phyloP scores from a whole-genome alignment of 305 asterid genomes.

The Rubia occidens region DNA sequence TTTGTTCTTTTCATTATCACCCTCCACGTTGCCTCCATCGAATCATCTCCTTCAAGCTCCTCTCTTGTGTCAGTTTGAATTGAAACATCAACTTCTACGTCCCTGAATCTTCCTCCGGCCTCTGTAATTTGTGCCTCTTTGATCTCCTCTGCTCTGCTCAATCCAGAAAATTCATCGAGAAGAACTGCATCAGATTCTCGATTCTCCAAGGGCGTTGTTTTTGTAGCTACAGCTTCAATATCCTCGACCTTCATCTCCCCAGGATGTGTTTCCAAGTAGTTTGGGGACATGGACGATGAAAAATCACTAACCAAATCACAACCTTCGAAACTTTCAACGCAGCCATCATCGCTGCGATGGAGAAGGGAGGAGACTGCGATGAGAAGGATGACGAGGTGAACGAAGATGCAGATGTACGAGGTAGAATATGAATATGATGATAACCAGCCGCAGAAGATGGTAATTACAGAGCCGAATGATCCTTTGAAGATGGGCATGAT shows the following conservation, averaged over 20 bases:
- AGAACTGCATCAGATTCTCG: background rate
- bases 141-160: too few species aligned
- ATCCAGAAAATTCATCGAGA: background rate
- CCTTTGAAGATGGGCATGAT: constrained; percentile 16
- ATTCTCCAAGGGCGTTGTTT: too few species aligned
- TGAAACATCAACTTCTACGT: too few species aligned
- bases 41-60: background rate
- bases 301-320: background rate
- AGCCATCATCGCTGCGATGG: constrained; percentile 13
- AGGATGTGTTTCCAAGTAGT: background rate
- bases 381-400: constrained; percentile 23
- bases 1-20: background rate
- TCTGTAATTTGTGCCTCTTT: background rate
- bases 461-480: constrained; percentile 4
- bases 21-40: background rate
- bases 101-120: too few species aligned
- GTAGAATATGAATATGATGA: constrained; percentile 17
- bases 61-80: constrained; percentile 8
- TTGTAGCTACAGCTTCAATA: background rate
- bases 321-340: background rate
- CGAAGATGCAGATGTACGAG: constrained; percentile 12
- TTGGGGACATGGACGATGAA: background rate
- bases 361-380: constrained; percentile 21
- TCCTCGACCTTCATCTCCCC: background rate
- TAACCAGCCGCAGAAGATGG: constrained; percentile 6